Evolutionary conservation across 768 basidiomycete genomes (phyloP).

Genomic region (Gautieria morchelliformis): DNA sequence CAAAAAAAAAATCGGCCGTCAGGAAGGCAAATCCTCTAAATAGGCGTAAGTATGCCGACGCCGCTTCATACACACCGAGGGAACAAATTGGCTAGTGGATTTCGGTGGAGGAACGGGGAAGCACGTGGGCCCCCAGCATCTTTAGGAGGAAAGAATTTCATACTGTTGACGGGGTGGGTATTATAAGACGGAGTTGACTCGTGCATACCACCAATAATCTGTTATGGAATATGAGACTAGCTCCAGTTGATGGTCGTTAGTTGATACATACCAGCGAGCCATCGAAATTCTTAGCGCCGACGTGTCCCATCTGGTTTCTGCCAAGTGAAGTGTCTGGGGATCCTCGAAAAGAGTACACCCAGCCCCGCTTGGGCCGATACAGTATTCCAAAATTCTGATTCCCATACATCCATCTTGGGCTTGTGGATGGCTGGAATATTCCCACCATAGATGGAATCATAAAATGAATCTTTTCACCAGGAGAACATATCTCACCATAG

Average conservation of each 20-base stretch:
- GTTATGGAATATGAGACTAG: constrained; percentile 19
- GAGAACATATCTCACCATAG: constrained; percentile 19
- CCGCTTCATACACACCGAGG: not conserved
- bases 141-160: constrained; percentile 25
- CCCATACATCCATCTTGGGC: not conserved
- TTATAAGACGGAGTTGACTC: constrained; percentile 22
- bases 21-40: constrained; percentile 23
- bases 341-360: constrained; percentile 29
- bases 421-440: constrained; percentile 3
- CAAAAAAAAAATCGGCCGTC: constrained; percentile 53
- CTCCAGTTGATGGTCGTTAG: not conserved
- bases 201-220: constrained; percentile 44
- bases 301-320: constrained; percentile 33
- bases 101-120: constrained; percentile 4
- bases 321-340: constrained; percentile 24
- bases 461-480: not conserved
- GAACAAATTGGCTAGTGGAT: not conserved
- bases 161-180: constrained; percentile 20
- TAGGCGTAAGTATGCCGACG: not conserved
- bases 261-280: constrained; percentile 7
- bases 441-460: constrained; percentile 11
- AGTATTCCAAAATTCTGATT: constrained; percentile 28
- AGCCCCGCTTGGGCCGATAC: constrained; percentile 15
- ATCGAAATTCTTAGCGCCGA: constrained; percentile 17
- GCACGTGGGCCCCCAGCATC: constrained; percentile 17